Evolutionary conservation across 192 early-diverging fungal genomes (phyloP), one percentile per base, ranked within the genome.

Genomic region (Phycomyces nitens): DNA sequence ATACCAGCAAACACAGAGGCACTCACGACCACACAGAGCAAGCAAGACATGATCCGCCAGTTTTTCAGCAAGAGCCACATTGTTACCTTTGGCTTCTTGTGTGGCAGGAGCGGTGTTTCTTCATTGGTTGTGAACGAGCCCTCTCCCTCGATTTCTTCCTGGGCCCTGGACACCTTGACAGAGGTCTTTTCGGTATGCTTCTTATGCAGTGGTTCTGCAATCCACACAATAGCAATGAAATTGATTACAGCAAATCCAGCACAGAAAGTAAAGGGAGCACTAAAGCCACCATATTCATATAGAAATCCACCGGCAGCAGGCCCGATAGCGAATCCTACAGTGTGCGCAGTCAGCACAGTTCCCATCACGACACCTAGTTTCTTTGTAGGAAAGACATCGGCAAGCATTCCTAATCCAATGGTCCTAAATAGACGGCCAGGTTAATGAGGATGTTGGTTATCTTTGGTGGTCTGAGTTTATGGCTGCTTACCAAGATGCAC

Each of bases 281-380:
- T 73, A 20, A 80, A 78, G 55, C 88, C 89, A 53, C 85, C 84
- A n/a, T 80, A 82, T 14, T 82, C 78, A 57, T 81, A 88, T 10
- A 92, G 69, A 40, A 78, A 66, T 9, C 86, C 89, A 40, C 89
- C 90, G 10, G 89, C 44, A 26, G 86, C 72, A 1, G 89, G 88
- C 1, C 90, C 90, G 24, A 84, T 67, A n/a, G 88, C 75, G 40
- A 83, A 83, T 3, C 90, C 90, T 14, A 92, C 62, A 12, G 86
- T 83, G 27, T 87, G 82, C 1, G 85, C 87, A 0, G 81, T 80
- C 57, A 89, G 78, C 0, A 85, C 83, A 15, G 83, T 80, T 14
- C 88, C 88, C 88, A 92, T 90, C 12, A 85, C 86, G n/a, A 81
- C 67, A 20, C 88, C 88, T 9, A 88, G 68, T 26, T 77, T 81